A percentile compares a stretch with the other conserved stretches of the same genome.
Evolutionary conservation across 2,329 filamentous ascomycete species (phyloP).

Genomic region (Aspergillus alliaceus): DNA sequence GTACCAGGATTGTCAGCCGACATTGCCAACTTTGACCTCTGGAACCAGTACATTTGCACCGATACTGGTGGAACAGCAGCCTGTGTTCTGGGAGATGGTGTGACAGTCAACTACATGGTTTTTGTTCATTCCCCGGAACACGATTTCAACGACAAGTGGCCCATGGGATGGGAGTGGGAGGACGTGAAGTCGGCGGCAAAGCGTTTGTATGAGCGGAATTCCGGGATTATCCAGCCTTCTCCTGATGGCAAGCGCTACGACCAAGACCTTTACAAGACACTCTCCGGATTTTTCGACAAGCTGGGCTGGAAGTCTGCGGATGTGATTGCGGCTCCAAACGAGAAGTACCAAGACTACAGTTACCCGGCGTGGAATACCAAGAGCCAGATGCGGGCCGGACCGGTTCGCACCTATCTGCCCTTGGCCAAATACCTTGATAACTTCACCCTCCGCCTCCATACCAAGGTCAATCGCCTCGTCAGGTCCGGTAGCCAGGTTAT

Average conservation of each 20-base stretch:
- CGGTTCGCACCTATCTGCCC: conserved; percentile 68
- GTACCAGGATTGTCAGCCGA: conserved; percentile 27
- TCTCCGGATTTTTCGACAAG: conserved; percentile 57
- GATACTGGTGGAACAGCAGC: conserved; percentile 24
- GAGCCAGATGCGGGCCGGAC: conserved; percentile 65
- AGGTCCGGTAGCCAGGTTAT: conserved; percentile 62
- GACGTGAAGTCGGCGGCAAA: conserved; percentile 62
- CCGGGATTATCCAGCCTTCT: conserved; percentile 66
- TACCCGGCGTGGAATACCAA: conserved; percentile 67
- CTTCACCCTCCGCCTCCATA: conserved; percentile 67
- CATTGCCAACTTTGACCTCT: conserved; percentile 18
- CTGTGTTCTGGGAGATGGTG: conserved; percentile 29
- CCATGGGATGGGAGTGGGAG: conserved; percentile 64
- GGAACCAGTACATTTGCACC: conserved; percentile 23
- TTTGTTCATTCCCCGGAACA: conserved; percentile 50
- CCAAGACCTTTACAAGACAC: conserved; percentile 63
- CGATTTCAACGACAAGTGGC: conserved; percentile 74
- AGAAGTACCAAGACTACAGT: conserved; percentile 65
- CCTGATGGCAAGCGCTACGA: conserved; percentile 65
- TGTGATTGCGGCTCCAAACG: conserved; percentile 57
- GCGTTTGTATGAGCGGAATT: conserved; percentile 67
- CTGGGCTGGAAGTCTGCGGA: conserved; percentile 64
- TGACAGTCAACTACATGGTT: conserved; percentile 30
- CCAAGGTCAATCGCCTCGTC: conserved; percentile 63
- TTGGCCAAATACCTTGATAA: conserved; percentile 59